Evolutionary conservation across 495 filamentous ascomycete genomes (phyloP), one percentile per base, ranked within the genome.

Genomic region (Staphylotrichum longicolle): DNA sequence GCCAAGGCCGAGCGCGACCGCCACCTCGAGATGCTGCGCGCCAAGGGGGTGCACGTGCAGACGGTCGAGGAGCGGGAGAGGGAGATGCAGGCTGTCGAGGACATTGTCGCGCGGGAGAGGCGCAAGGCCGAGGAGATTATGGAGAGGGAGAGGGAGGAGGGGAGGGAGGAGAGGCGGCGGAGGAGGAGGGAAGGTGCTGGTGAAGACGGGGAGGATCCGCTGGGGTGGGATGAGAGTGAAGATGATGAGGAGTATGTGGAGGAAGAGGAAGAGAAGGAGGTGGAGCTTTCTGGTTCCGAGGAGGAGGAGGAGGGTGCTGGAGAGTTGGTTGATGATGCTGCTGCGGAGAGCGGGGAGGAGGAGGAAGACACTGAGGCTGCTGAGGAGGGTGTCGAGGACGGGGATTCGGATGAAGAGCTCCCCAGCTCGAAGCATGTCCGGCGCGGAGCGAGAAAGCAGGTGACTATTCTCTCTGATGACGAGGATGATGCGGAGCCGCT

Each of bases 1-100:
- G 95, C 93, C 45, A 82, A 82, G 30, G 73, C 83, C 39, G 92
- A 93, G 69, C 82, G 91, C n/a, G 85, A 86, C 48, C 88, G 91
- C 65, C 87, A 86, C 59, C 82, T 98, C 14, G 84, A 90, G 61
- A 84, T 88, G 61, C 78, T 98, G 32, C 81, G 83, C 57, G 85
- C 86, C 20, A 89, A 87, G 70, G 94, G 94, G 37, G 80, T 98
- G 14, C 76, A 88, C 46, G 78, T 97, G n/a, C 88, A 90, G 65
- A 96, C 90, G 2, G 83, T 86, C 5, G 94, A 96, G 72, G 92
- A 99, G 65, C 81, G 90, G 60, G 86, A 89, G 63, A 85, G 85
- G 11, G 88, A 93, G 70, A 66, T 84, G 69, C 85, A 87, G 33
- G 85, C 92, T 60, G 83, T 96, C 27, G 95, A 98, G 63, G 86